Conservation (phyloP, 345 rosid genomes). For the Citrus reticulata region DNA sequence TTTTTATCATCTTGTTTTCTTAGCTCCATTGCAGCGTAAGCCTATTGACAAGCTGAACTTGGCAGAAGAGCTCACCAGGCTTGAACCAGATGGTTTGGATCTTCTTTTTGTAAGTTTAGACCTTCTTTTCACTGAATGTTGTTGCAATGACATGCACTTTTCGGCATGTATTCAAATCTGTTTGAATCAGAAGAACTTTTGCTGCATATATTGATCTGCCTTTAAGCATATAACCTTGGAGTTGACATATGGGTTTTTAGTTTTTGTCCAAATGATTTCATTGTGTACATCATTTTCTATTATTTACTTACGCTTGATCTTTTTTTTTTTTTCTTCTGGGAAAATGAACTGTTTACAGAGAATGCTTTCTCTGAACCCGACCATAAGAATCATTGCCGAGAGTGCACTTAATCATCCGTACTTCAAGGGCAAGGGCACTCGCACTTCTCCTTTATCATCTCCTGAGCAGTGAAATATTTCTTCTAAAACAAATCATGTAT, state of each 20-base stretch:
- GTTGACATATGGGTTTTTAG: too few relatives aligned
- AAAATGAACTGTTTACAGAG: neutral
- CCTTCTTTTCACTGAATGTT: neutral
- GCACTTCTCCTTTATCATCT: neutral
- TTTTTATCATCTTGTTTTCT: neutral
- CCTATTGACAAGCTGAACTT: neutral
- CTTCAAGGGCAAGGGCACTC: neutral
- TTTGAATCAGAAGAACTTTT: neutral
- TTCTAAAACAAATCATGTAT: too few relatives aligned
- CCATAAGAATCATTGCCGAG: neutral
- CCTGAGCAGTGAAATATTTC: too few relatives aligned
- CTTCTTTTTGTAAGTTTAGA: constrained; percentile 4
- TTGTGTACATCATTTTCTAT: too few relatives aligned
- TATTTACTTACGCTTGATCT: neutral
- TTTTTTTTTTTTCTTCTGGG: neutral
- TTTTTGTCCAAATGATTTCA: neutral
- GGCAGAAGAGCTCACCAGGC: neutral
- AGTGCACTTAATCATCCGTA: neutral
- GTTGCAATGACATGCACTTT: neutral
- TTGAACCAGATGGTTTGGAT: constrained; percentile 1
- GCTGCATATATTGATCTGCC: neutral
- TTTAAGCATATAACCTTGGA: neutral
- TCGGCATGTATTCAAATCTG: neutral
- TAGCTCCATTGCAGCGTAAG: neutral
- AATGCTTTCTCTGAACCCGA: neutral